Percentiles rank a stretch among this genome's conserved stretches.
Evolutionary conservation across 2,329 filamentous ascomycete species (phyloP).

Genomic region (Pseudogymnoascus sp.): DNA sequence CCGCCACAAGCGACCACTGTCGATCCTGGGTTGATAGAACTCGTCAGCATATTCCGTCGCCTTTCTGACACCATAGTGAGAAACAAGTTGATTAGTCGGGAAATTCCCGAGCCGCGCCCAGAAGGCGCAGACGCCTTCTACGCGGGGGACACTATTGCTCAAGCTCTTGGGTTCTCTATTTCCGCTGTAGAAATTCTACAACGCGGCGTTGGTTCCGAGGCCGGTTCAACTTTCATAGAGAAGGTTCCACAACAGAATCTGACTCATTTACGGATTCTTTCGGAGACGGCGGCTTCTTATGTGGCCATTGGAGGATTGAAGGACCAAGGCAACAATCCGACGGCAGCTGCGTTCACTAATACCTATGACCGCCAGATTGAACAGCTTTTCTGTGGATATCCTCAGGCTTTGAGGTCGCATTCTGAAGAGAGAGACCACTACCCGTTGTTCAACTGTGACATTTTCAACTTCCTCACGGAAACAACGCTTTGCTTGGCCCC

Average conservation of each 20-base stretch:
- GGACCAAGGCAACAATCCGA: conserved; percentile 48
- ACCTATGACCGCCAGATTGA: conserved; percentile 65
- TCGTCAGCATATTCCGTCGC: conserved; percentile 53
- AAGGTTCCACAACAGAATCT: conserved; percentile 77
- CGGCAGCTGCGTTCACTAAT: conserved; percentile 56
- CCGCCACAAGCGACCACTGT: conserved; percentile 29
- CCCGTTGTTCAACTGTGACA: conserved; percentile 59
- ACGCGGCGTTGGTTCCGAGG: conserved; percentile 68
- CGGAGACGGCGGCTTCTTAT: conserved; percentile 83
- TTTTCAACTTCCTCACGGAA: conserved; percentile 75
- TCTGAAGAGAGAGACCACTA: conserved; percentile 21
- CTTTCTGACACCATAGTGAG: conserved; percentile 49
- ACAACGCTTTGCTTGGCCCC: conserved; percentile 62
- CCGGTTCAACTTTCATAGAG: conserved; percentile 67
- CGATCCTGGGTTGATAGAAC: conserved; percentile 40
- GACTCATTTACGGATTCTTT: conserved; percentile 78
- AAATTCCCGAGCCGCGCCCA: conserved; percentile 27
- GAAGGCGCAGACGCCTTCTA: conserved; percentile 38
- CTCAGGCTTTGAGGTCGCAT: conserved; percentile 20
- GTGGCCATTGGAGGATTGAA: conserved; percentile 66
- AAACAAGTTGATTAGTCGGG: conserved; percentile 41
- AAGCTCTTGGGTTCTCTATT: conserved; percentile 73
- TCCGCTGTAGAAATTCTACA: conserved; percentile 86
- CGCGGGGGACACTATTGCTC: conserved; percentile 51
- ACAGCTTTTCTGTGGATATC: conserved; percentile 59